A percentile compares a stretch with the other conserved stretches of the same genome.
Conservation (phyloP, 345 rosid genomes). For the Eucalyptus regnans region DNA sequence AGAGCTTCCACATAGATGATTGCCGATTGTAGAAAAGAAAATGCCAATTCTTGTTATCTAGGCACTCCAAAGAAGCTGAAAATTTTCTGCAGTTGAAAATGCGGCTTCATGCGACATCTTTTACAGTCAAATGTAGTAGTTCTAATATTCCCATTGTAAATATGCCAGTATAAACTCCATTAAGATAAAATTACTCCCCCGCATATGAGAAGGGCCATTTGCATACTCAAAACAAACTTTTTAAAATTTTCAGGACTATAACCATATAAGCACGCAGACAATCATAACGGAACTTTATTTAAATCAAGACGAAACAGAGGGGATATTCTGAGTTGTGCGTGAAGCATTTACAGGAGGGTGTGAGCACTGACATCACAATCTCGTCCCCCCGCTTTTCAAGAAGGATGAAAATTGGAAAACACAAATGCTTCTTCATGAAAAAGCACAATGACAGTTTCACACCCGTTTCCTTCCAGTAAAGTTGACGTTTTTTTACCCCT, state of each 20-base stretch:
- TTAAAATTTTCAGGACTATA: background rate
- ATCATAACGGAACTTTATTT: background rate
- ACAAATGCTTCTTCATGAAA: background rate
- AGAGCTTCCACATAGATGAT: background rate
- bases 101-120: background rate
- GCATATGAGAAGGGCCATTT: background rate
- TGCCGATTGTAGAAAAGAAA: background rate
- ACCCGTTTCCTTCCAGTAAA: background rate
- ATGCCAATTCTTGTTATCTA: background rate
- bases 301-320: background rate
- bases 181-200: background rate
- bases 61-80: background rate
- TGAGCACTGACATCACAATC: background rate
- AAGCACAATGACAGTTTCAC: background rate
- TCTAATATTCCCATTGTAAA: background rate
- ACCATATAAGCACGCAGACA: background rate
- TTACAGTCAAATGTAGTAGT: background rate
- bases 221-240: background rate
- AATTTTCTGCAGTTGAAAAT: background rate
- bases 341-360: background rate
- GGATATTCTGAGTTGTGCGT: background rate
- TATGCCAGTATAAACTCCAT: background rate
- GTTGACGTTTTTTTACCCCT: background rate
- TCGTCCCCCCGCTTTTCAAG: background rate
- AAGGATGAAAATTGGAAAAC: background rate